Percentiles rank a stretch among this genome's conserved stretches.
Conservation (phyloP, 352 stramenopile genomes). For the Phytophthora uliginosa region DNA sequence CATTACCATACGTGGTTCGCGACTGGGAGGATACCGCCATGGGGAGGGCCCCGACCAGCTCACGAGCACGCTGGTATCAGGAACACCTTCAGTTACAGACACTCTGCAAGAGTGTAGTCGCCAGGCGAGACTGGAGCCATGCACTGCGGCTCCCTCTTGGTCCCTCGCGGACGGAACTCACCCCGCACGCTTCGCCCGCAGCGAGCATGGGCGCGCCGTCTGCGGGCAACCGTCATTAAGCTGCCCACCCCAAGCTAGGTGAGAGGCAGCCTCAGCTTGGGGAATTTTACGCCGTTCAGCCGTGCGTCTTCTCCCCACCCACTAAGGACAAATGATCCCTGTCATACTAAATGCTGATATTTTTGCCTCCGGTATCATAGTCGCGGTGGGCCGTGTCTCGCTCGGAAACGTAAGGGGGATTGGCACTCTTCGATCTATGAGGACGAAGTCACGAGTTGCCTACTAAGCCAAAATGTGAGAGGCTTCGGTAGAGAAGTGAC, state of each 20-base stretch:
- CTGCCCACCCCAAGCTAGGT: background rate
- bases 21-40: background rate
- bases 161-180: too few species aligned
- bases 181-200: too few species aligned
- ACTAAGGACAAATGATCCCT: too few species aligned
- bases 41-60: too few species aligned
- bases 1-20: background rate
- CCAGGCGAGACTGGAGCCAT: background rate
- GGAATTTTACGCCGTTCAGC: background rate
- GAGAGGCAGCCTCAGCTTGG: background rate
- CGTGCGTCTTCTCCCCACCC: too few species aligned
- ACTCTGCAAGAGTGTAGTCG: background rate
- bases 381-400: too few species aligned
- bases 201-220: too few species aligned
- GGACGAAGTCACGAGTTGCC: background rate
- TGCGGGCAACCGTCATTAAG: background rate
- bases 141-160: too few species aligned
- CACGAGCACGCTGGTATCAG: background rate
- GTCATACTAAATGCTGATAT: too few species aligned
- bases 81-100: background rate
- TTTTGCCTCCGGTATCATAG: background rate
- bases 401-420: background rate
- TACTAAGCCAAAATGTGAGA: background rate
- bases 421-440: background rate
- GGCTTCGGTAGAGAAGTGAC: background rate